Percentiles rank a stretch among this genome's conserved stretches.
phyloP scores from a whole-genome alignment of 768 basidiomycete genomes.

The Lentinula sp. region DNA sequence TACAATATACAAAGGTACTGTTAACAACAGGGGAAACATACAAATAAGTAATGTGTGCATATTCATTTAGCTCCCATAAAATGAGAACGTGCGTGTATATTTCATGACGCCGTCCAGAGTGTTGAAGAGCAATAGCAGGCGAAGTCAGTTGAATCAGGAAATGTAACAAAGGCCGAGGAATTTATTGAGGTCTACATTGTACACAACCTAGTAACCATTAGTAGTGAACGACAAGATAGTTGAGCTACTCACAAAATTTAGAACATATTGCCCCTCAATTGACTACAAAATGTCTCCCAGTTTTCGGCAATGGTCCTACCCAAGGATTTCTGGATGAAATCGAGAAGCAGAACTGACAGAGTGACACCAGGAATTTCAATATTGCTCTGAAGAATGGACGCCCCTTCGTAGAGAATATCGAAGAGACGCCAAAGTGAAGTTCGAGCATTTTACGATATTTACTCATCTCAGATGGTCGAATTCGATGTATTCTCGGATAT shows the following conservation, averaged over 20 bases:
- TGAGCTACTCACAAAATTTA: background rate
- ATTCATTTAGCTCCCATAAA: slow-evolving; percentile 84
- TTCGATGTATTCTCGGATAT: background rate
- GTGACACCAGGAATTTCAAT: slow-evolving; percentile 32
- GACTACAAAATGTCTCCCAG: background rate
- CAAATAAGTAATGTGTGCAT: background rate
- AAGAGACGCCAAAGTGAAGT: slow-evolving; percentile 83
- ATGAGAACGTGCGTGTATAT: slow-evolving; percentile 86
- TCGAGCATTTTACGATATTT: background rate
- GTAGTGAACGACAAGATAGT: background rate
- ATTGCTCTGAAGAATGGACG: slow-evolving; percentile 86
- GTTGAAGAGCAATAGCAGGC: slow-evolving; percentile 67
- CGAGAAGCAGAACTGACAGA: slow-evolving; percentile 36
- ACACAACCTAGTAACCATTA: background rate
- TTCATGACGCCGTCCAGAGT: slow-evolving; percentile 84
- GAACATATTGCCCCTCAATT: background rate
- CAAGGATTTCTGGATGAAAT: slow-evolving; percentile 10
- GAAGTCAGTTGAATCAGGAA: too few species aligned
- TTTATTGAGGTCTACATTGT: background rate
- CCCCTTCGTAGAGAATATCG: slow-evolving; percentile 53
- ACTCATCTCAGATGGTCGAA: background rate
- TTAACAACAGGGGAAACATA: background rate
- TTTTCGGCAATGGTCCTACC: slow-evolving; percentile 15
- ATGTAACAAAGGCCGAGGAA: background rate
- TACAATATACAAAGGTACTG: background rate